phyloP scores from a whole-genome alignment of 345 rosid species.

The Salix udensis region DNA sequence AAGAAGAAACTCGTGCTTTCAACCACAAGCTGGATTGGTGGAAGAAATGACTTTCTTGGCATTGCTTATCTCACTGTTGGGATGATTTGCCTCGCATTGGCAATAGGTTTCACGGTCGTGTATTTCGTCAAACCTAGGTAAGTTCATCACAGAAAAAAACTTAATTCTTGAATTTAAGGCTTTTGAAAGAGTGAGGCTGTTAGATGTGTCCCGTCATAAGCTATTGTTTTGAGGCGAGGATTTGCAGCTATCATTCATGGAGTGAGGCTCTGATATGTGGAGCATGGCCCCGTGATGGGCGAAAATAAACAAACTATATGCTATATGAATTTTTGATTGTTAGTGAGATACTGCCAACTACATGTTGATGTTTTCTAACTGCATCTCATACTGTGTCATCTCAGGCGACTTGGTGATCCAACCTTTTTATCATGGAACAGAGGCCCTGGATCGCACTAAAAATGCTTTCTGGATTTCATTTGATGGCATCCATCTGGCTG shows the following conservation, averaged over 20 bases:
- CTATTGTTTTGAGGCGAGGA: neutral
- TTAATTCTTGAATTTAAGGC: neutral
- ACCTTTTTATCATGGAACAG: conserved; percentile 95
- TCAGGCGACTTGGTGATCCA: conserved; percentile 94
- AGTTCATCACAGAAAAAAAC: neutral
- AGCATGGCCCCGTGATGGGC: neutral
- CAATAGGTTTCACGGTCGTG: conserved; percentile 71
- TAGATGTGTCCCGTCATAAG: neutral
- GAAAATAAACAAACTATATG: neutral
- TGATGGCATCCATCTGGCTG: neutral
- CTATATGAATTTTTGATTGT: neutral
- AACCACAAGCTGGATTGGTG: conserved; percentile 98
- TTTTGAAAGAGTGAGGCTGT: neutral
- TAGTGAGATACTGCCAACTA: neutral
- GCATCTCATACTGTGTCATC: neutral
- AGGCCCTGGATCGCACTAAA: conserved; percentile 51
- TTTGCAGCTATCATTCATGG: neutral
- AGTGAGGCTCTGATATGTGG: neutral
- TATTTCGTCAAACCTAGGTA: conserved; percentile 95
- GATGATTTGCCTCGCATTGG: conserved; percentile 78
- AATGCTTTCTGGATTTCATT: neutral
- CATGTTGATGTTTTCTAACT: neutral
- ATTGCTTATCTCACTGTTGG: conserved; percentile 93
- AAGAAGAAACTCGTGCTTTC: conserved; percentile 96
- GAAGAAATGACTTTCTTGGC: conserved; percentile 95